phyloP scores from a whole-genome alignment of 2,329 filamentous ascomycete genomes.

The Aspergillus spinulosporus region DNA sequence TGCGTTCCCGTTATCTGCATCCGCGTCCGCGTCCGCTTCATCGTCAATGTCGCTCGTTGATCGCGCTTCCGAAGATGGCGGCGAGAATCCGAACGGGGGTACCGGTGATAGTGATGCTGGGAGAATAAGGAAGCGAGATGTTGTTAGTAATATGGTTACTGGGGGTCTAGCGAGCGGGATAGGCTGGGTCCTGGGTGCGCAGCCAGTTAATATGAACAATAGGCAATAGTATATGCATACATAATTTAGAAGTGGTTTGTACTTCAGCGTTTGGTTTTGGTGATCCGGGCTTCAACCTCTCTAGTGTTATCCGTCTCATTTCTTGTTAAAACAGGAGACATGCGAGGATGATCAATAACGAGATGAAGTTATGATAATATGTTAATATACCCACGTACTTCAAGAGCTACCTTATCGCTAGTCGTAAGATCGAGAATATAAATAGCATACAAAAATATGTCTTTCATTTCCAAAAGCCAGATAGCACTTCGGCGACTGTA shows the following conservation, averaged over 20 bases:
- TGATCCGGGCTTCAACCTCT: neutral
- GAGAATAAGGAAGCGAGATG: constrained; percentile 50
- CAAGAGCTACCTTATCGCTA: neutral
- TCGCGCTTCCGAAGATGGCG: neutral
- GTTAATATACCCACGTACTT: neutral
- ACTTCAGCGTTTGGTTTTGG: neutral
- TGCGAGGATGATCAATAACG: neutral
- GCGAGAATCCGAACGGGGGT: neutral
- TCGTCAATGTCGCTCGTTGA: constrained; percentile 11
- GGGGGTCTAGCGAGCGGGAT: constrained; percentile 62
- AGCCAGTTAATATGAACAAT: constrained; percentile 40
- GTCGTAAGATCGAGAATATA: too few relatives aligned
- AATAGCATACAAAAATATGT: neutral
- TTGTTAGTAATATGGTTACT: constrained; percentile 65
- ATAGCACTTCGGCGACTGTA: neutral
- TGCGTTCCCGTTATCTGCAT: constrained; percentile 41
- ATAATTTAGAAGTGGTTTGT: neutral
- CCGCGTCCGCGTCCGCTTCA: constrained; percentile 6
- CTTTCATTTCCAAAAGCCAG: neutral
- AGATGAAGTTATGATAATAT: constrained; percentile 9
- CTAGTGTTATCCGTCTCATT: neutral
- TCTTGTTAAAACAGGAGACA: neutral
- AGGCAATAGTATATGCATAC: neutral
- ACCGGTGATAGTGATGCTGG: constrained; percentile 27
- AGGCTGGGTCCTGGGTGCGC: constrained; percentile 64